These are phyloP conservation scores for Hymenoscyphus linearis DNA, from an alignment of 2,329 filamentous ascomycete genomes.

Conservation along the genomic window DNA sequence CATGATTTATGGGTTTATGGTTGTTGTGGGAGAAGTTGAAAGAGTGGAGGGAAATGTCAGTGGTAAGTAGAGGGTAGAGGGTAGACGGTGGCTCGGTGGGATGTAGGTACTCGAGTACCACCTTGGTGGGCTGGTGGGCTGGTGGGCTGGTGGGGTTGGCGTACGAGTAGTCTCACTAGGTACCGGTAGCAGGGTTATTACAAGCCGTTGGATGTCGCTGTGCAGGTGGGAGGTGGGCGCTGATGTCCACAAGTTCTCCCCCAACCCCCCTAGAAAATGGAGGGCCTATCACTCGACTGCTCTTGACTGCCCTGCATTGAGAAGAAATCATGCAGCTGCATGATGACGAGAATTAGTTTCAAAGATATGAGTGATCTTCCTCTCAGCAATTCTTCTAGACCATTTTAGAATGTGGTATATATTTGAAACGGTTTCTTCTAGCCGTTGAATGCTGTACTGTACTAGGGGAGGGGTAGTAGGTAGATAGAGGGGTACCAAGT, in stretches of 20 bases:
- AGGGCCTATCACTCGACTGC: not conserved
- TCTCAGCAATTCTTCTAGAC: no score
- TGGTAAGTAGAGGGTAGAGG: not conserved
- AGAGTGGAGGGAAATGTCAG: slow-evolving; percentile 5
- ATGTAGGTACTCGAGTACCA: no score
- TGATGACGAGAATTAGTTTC: not conserved
- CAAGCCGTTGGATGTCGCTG: no score
- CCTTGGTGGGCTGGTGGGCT: not conserved
- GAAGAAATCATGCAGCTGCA: not conserved
- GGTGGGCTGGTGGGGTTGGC: not conserved
- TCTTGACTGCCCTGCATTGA: not conserved
- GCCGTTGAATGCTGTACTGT: no score
- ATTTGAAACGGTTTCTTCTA: no score
- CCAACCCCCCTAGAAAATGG: not conserved
- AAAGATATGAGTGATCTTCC: not conserved
- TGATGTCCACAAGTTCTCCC: not conserved
- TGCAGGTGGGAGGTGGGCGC: not conserved
- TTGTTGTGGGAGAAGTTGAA: not conserved
- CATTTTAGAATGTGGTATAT: no score
- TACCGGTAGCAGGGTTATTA: not conserved
- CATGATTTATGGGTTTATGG: slow-evolving; percentile 58
- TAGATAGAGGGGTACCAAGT: no score
- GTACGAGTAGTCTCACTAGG: not conserved
- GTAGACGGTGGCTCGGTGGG: not conserved
- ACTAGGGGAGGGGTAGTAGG: no score